Evolutionary conservation across 495 filamentous ascomycete genomes (phyloP), one percentile per base, ranked within the genome.

Genomic region (Xylaria nigripes): DNA sequence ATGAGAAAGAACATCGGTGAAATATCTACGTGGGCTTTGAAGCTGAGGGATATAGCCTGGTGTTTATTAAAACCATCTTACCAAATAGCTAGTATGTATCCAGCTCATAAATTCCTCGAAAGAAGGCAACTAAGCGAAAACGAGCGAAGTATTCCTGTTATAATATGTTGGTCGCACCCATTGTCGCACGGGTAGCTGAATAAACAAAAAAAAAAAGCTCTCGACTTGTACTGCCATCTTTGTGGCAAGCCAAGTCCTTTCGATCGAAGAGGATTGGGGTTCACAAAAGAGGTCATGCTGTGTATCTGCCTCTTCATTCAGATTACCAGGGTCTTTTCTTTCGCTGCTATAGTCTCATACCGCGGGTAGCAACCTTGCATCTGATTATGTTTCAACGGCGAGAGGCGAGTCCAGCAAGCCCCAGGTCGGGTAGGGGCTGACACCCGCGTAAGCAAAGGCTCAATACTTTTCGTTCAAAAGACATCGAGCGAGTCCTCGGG

Each of bases 291-390:
- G n/a, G n/a, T n/a, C n/a, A 36, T 36, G 32, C 32, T 25, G 40
- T 40, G 15, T 40, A 18, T 18, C 36, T 55, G 16, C 32, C 25
- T 49, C n/a, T 34, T 41, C 18, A 32, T 27, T 15, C 7, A 55
- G 29, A 32, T 47, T 46, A 22, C 50, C 50, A 46, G 50, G 50
- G 46, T 36, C 25, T 43, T 41, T 15, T 24, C 22, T 25, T 27
- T 43, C 52, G 46, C 51, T 50, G 32, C 32, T 36, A 12, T 36
- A 43, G 45, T 55, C 53, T 55, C 36, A 55, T 24, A 45, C 53
- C 36, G 24, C 53, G 53, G 53, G 46, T 55, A 48, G 45, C 38
- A 45, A 55, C 53, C 53, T 55, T 55, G 53, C 53, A 55, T 49
- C 45, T 55, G 21, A 50, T 24, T 40, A 55, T 43, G 46, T 48